Conservation (phyloP, 2,329 filamentous ascomycete species). For the Trichoderma asperellum region DNA sequence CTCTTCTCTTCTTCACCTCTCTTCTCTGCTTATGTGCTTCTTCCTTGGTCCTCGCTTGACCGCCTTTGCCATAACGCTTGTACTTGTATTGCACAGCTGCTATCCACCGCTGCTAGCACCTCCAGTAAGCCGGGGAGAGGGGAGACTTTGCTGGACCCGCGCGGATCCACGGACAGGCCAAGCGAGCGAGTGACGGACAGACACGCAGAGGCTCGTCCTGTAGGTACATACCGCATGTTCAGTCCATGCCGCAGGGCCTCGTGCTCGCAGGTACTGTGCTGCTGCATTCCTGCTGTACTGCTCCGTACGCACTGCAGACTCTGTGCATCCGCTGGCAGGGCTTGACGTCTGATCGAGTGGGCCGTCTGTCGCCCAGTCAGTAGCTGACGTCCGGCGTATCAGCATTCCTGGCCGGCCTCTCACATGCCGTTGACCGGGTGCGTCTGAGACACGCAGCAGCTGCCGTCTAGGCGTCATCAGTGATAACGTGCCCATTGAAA, state of each 20-base stretch:
- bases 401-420: conserved; percentile 24
- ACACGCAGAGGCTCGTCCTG: neutral
- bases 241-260: conserved; percentile 2
- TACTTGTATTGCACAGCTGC: neutral
- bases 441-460: conserved; percentile 18
- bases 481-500: conserved; percentile 1
- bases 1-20: neutral
- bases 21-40: neutral
- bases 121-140: neutral
- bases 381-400: conserved; percentile 13
- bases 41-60: neutral
- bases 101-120: neutral
- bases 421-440: conserved; percentile 8
- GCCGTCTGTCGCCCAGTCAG: neutral
- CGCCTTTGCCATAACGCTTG: neutral
- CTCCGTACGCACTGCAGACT: neutral
- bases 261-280: neutral
- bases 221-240: conserved; percentile 3
- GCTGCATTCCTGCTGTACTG: neutral
- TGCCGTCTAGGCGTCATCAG: neutral
- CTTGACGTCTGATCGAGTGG: conserved; percentile 6
- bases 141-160: neutral
- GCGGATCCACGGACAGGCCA: neutral
- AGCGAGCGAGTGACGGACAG: conserved; percentile 21
- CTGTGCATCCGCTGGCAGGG: neutral